Percentiles rank a stretch among this genome's conserved stretches.
phyloP scores from a whole-genome alignment of 2,329 filamentous ascomycete genomes.

The Fusarium chuoi region DNA sequence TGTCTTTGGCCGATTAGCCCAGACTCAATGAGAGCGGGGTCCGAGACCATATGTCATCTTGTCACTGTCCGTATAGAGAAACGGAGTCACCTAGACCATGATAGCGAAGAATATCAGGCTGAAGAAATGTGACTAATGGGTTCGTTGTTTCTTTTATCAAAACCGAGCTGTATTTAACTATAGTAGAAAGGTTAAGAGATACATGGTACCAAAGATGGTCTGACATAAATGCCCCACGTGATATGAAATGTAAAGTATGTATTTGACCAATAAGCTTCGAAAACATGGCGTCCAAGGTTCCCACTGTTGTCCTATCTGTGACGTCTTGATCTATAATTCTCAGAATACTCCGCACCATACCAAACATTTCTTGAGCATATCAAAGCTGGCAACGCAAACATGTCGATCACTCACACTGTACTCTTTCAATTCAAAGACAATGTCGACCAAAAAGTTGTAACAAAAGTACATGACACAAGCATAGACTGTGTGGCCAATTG shows the following conservation, averaged over 20 bases:
- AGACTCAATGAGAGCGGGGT: neutral
- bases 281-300: neutral
- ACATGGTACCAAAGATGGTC: neutral
- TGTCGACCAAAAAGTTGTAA: neutral
- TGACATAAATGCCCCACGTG: neutral
- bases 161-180: neutral
- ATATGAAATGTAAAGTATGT: neutral
- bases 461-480: neutral
- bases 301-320: neutral
- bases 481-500: neutral
- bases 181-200: neutral
- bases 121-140: neutral
- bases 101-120: neutral
- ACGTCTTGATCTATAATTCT: neutral
- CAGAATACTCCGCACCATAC: neutral
- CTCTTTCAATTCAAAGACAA: constrained; percentile 18
- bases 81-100: neutral
- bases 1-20: neutral
- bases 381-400: neutral
- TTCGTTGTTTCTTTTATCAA: no score
- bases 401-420: constrained; percentile 12
- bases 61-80: rapidly evolving
- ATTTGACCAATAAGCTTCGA: neutral
- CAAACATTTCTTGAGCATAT: neutral
- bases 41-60: neutral